Evolutionary conservation across 495 filamentous ascomycete genomes (phyloP).

Genomic region (Eremomyces bilateralis): DNA sequence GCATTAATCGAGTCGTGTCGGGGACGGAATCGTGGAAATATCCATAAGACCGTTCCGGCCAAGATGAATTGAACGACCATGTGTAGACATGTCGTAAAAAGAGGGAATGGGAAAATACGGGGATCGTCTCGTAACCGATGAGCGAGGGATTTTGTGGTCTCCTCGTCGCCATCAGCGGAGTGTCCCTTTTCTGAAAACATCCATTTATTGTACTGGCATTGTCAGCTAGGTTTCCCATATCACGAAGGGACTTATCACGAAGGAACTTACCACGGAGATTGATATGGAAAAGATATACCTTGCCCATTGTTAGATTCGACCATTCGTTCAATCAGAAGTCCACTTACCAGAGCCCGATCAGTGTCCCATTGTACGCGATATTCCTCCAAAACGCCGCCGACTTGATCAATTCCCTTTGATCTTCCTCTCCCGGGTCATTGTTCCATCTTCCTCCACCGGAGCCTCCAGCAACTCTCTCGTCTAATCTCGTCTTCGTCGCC

Average conservation of each 20-base stretch:
- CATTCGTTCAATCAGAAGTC: too few species aligned
- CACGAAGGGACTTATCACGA: neutral
- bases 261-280: conserved; percentile 65
- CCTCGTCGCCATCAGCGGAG: conserved; percentile 42
- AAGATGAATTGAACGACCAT: conserved; percentile 92
- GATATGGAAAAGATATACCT: conserved; percentile 70
- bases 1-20: conserved; percentile 23
- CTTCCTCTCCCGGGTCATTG: conserved; percentile 21
- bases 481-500: conserved; percentile 43
- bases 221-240: conserved; percentile 1
- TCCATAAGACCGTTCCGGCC: conserved; percentile 54
- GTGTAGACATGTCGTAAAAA: conserved; percentile 89
- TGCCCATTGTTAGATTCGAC: conserved; percentile 1
- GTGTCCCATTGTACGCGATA: conserved; percentile 42
- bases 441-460: conserved; percentile 22
- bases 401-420: conserved; percentile 42
- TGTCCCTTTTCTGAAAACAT: too few species aligned
- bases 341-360: conserved; percentile 70
- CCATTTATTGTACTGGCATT: conserved; percentile 89
- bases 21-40: conserved; percentile 71
- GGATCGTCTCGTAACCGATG: conserved; percentile 4
- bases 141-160: conserved; percentile 18
- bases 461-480: conserved; percentile 44
- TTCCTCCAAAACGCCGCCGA: conserved; percentile 48
- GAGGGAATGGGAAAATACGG: conserved; percentile 77